A percentile compares a stretch with the other conserved stretches of the same genome.
Conservation (phyloP, 2,329 filamentous ascomycete species). For the Mycocentrospora acerina region DNA sequence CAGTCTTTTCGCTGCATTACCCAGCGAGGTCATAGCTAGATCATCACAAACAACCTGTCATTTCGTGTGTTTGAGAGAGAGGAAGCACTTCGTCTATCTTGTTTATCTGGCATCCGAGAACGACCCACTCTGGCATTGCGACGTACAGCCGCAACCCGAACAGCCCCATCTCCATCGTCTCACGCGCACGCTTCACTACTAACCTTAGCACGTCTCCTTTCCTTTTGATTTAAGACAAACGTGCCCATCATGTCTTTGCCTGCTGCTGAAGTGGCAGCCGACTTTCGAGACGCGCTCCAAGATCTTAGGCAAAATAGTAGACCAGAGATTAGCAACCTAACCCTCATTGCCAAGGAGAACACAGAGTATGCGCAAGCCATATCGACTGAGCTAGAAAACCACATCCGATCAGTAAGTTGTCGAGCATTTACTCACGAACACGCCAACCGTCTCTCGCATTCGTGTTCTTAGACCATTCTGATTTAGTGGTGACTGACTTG, state of each 20-base stretch:
- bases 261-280: constrained; percentile 86
- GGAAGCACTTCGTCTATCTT: constrained; percentile 45
- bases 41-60: constrained; percentile 47
- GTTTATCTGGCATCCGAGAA: constrained; percentile 30
- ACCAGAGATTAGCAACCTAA: constrained; percentile 95
- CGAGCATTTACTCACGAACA: background rate
- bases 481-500: constrained; percentile 14
- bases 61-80: constrained; percentile 43
- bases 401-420: constrained; percentile 86
- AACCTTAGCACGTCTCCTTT: constrained; percentile 23
- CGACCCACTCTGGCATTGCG: constrained; percentile 29
- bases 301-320: constrained; percentile 89
- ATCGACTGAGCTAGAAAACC: constrained; percentile 83
- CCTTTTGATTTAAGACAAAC: constrained; percentile 13
- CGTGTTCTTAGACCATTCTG: background rate
- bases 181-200: constrained; percentile 24
- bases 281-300: constrained; percentile 90
- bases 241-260: constrained; percentile 63
- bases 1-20: constrained; percentile 35
- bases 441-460: constrained; percentile 41
- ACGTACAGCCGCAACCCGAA: constrained; percentile 25
- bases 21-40: constrained; percentile 50
- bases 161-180: constrained; percentile 20
- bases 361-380: constrained; percentile 94
- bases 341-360: constrained; percentile 95